phyloP scores from a whole-genome alignment of 306 rosid genomes.

The Malus sylvestris region DNA sequence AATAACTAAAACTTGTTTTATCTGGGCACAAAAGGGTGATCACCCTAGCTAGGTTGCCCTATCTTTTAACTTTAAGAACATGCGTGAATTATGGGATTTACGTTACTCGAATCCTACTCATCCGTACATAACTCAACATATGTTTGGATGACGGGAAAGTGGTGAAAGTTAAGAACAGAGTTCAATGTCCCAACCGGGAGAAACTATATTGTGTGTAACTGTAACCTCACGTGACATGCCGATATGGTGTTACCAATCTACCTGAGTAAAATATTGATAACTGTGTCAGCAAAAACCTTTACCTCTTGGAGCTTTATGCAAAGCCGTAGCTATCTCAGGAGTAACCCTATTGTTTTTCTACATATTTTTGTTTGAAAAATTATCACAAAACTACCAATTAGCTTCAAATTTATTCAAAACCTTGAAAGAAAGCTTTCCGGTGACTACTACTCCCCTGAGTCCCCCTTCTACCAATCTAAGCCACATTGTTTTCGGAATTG shows the following conservation, averaged over 20 bases:
- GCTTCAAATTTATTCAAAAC: slow-evolving; percentile 15
- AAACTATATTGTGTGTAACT: background rate
- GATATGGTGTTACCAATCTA: too few relatives aligned
- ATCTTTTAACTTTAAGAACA: background rate
- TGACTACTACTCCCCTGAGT: background rate
- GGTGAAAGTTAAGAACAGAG: background rate
- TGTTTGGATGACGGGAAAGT: too few relatives aligned
- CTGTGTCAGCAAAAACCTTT: background rate
- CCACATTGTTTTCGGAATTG: slow-evolving; percentile 34
- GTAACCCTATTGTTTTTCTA: slow-evolving; percentile 18
- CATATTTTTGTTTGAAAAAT: slow-evolving; percentile 8
- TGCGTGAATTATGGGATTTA: background rate
- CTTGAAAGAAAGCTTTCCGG: slow-evolving; percentile 14
- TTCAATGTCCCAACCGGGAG: background rate
- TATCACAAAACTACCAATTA: slow-evolving; percentile 8
- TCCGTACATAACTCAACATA: background rate
- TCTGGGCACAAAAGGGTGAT: background rate
- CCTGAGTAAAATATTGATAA: too few relatives aligned
- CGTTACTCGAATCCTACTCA: background rate
- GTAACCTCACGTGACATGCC: background rate
- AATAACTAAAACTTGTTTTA: too few relatives aligned
- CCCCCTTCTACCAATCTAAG: slow-evolving; percentile 14
- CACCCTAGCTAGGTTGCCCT: too few relatives aligned
- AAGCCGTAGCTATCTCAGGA: slow-evolving; percentile 21
- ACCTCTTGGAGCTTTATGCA: slow-evolving; percentile 13